Evolutionary conservation across 768 basidiomycete species (phyloP), one percentile per base, ranked within the genome.

Genomic region (Glaciozyma martinii): DNA sequence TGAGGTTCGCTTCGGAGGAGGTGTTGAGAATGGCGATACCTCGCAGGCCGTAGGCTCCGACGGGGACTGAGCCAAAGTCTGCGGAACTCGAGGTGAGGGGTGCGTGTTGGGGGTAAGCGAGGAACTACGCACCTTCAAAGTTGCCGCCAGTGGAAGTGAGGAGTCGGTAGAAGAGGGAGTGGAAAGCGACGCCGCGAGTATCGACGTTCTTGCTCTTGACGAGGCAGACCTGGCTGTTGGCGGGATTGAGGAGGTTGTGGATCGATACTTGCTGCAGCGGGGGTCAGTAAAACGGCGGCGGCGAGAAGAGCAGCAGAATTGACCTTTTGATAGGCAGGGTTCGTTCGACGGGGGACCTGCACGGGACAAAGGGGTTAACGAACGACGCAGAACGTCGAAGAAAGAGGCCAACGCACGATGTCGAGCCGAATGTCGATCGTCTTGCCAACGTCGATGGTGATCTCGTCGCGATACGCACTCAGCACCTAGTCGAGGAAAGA

Each of bases 131-230:
- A 40, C 37, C 37, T 13, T 40, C 37, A 13, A 75, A 75, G 66
- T 76, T 76, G 56, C 68, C 63, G 5, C 76, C 76, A 33, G 74
- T 73, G 4, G 76, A 75, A 32, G 76, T 76, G 29, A 75, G 71
- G 57, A 76, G 74, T 5, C 72, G 67, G 60, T 76, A 76, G 25
- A 75, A 68, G 61, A 75, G 76, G 0, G 75, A 75, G 63, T 76
- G 76, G 15, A 75, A 69, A 5, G 75, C 73, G 56, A 76, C 70
- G 58, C 75, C 74, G 52, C 75, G 55, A 61, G 66, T 69, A 62
- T 76, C 75, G 54, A 75, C 70, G 62, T 76, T 76, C 60, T 67
- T 69, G 21, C 74, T 71, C 30, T 71, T 58, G 56, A 75, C 69
- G 32, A 74, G 71, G 50, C 75, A 56, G 12, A 75, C 57, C 66